phyloP scores from a whole-genome alignment of 2,329 filamentous ascomycete species.

The Thelonectria rubi region DNA sequence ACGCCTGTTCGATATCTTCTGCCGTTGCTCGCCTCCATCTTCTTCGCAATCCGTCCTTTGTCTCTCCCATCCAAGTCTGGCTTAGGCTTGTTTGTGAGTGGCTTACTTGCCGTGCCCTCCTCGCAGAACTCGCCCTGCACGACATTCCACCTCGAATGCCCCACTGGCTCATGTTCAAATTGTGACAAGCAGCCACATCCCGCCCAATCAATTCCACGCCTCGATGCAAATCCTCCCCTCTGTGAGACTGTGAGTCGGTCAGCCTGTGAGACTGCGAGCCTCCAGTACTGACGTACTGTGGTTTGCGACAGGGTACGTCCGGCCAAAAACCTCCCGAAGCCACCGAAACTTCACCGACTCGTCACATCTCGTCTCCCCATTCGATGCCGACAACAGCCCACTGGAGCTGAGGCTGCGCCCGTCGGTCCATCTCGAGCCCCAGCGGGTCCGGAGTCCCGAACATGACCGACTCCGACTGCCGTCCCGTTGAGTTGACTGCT shows the following conservation, averaged over 20 bases:
- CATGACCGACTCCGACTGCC: background rate
- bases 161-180: conserved; percentile 37
- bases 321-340: conserved; percentile 29
- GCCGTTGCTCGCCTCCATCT: too few species aligned
- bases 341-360: conserved; percentile 37
- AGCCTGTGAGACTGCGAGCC: background rate
- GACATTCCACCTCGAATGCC: conserved; percentile 38
- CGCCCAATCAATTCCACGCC: conserved; percentile 31
- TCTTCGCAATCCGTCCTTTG: background rate
- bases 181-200: conserved; percentile 26
- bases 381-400: conserved; percentile 28
- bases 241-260: conserved; percentile 1
- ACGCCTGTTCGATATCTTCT: too few species aligned
- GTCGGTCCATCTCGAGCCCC: background rate
- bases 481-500: background rate
- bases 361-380: conserved; percentile 27
- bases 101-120: conserved; percentile 33
- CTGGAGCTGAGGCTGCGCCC: conserved; percentile 17
- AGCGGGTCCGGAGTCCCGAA: background rate
- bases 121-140: conserved; percentile 32
- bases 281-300: background rate
- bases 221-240: conserved; percentile 9
- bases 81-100: conserved; percentile 20
- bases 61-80: conserved; percentile 5
- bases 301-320: conserved; percentile 3